Evolutionary conservation across 2,329 filamentous ascomycete genomes (phyloP).

Genomic region (Lojkania enalia): DNA sequence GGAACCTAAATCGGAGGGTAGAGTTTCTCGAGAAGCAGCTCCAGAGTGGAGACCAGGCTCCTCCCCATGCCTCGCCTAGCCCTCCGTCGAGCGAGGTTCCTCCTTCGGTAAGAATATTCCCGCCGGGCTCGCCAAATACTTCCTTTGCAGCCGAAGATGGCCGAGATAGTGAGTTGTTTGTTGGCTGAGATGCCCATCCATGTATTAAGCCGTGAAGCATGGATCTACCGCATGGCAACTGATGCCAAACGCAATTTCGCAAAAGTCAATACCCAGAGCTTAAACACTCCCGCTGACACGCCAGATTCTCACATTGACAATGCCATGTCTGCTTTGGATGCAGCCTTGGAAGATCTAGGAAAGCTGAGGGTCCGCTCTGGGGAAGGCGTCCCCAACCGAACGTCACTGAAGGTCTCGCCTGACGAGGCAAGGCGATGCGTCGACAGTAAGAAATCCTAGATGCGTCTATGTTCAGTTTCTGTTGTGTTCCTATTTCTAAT

Average conservation of each 20-base stretch:
- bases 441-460: slow-evolving; percentile 13
- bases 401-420: slow-evolving; percentile 19
- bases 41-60: slow-evolving; percentile 7
- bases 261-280: slow-evolving; percentile 11
- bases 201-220: slow-evolving; percentile 17
- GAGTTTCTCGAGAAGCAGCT: slow-evolving; percentile 32
- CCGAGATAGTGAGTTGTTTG: slow-evolving; percentile 23
- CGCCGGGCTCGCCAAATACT: slow-evolving; percentile 18
- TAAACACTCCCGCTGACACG: slow-evolving; percentile 24
- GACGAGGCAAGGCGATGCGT: slow-evolving; percentile 25
- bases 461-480: too few species aligned
- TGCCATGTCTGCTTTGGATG: slow-evolving; percentile 31
- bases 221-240: slow-evolving; percentile 35
- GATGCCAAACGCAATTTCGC: slow-evolving; percentile 30
- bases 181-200: slow-evolving; percentile 1
- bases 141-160: slow-evolving; percentile 21
- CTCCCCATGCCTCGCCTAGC: slow-evolving; percentile 3
- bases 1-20: slow-evolving; percentile 26
- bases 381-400: slow-evolving; percentile 4
- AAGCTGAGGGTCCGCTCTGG: slow-evolving; percentile 27
- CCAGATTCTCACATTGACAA: slow-evolving; percentile 26
- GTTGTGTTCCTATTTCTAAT: too few species aligned
- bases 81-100: background rate
- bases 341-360: slow-evolving; percentile 31
- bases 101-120: background rate